Percentiles rank a stretch among this genome's conserved stretches.
phyloP scores from a whole-genome alignment of 805 yeast species.

The Candida maesae region DNA sequence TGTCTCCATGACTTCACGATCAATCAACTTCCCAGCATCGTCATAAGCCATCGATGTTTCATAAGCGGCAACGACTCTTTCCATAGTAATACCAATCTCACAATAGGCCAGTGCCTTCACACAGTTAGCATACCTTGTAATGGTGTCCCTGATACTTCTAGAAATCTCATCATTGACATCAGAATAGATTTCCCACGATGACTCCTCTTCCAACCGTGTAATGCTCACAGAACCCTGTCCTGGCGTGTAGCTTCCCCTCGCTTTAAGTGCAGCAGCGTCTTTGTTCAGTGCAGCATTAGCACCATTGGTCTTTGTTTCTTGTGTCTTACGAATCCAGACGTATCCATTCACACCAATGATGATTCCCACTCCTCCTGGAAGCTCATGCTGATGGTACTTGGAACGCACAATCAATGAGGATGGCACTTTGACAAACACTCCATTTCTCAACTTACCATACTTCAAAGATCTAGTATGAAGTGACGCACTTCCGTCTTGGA shows the following conservation, averaged over 20 bases:
- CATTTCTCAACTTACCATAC: slow-evolving; percentile 93
- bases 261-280: slow-evolving; percentile 32
- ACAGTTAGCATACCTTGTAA: slow-evolving; percentile 82
- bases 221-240: slow-evolving; percentile 65
- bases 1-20: slow-evolving; percentile 65
- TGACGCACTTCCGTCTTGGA: slow-evolving; percentile 87
- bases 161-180: slow-evolving; percentile 79
- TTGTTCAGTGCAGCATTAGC: slow-evolving; percentile 21
- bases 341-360: slow-evolving; percentile 94
- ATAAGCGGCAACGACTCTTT: slow-evolving; percentile 74
- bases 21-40: slow-evolving; percentile 65
- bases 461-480: slow-evolving; percentile 92
- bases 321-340: slow-evolving; percentile 83
- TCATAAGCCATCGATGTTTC: slow-evolving; percentile 84
- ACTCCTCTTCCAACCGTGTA: slow-evolving; percentile 86
- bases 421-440: slow-evolving; percentile 77
- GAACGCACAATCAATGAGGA: slow-evolving; percentile 78
- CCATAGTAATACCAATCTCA: slow-evolving; percentile 84
- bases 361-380: slow-evolving; percentile 92
- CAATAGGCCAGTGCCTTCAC: slow-evolving; percentile 76
- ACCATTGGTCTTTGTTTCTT: slow-evolving; percentile 29
- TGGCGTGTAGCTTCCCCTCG: slow-evolving; percentile 40
- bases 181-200: slow-evolving; percentile 92
- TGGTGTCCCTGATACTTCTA: slow-evolving; percentile 58
- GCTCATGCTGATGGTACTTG: slow-evolving; percentile 77